Conservation (phyloP, 2,329 filamentous ascomycete species). For the Colletotrichum sp. region DNA sequence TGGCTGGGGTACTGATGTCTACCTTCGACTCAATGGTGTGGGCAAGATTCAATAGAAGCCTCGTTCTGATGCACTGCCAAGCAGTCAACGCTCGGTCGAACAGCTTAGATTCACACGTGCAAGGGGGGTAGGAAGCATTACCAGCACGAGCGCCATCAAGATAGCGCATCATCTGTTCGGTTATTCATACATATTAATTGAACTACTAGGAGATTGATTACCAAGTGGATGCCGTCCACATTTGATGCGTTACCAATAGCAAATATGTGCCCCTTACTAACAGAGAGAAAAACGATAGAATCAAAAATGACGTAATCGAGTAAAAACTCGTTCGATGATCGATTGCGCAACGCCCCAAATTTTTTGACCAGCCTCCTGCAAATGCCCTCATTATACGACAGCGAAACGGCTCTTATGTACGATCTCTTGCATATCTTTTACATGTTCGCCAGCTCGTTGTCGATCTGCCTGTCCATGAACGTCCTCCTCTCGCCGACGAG, state of each 20-base stretch:
- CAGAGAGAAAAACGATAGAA: background rate
- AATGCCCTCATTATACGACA: conserved; percentile 6
- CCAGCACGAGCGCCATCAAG: background rate
- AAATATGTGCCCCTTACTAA: background rate
- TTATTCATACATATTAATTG: background rate
- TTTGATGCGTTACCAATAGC: background rate
- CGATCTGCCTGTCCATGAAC: conserved; percentile 93
- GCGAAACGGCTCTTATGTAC: conserved; percentile 9
- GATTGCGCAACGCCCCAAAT: conserved; percentile 13
- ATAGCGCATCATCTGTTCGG: background rate
- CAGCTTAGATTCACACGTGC: background rate
- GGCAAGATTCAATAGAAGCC: conserved; percentile 52
- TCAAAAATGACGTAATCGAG: background rate
- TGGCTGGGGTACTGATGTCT: conserved; percentile 85
- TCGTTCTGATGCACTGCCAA: background rate
- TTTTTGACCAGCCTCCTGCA: conserved; percentile 3
- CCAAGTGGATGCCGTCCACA: conserved; percentile 4
- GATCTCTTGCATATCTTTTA: conserved; percentile 43
- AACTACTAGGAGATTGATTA: conserved; percentile 17
- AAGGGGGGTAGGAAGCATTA: background rate
- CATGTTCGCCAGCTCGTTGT: conserved; percentile 93
- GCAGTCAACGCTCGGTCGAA: background rate
- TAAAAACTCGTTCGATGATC: background rate
- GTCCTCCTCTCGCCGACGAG: conserved; percentile 83
- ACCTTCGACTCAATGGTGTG: conserved; percentile 67